These are phyloP conservation scores for Cornus florida DNA, from an alignment of 148 eudicot species.

Conservation along the genomic window DNA sequence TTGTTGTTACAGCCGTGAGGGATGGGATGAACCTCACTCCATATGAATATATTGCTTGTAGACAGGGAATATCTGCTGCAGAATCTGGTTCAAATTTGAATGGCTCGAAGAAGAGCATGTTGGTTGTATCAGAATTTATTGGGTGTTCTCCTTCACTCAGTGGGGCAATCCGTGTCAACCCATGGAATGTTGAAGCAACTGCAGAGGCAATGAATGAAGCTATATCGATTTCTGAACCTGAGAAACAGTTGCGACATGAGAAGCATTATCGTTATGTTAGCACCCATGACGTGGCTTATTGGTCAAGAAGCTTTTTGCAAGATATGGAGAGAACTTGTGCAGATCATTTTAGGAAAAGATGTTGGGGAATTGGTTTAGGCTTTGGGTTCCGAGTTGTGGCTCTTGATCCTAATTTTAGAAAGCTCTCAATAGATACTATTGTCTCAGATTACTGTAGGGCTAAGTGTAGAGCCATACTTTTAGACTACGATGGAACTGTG, in stretches of 20 bases:
- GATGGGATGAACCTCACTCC: slow-evolving; percentile 50
- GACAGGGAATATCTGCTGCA: slow-evolving; percentile 31
- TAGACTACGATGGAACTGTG: slow-evolving; percentile 47
- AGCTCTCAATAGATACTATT: slow-evolving; percentile 39
- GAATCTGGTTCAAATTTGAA: slow-evolving; percentile 23
- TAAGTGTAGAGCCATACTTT: slow-evolving; percentile 40
- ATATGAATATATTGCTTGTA: slow-evolving; percentile 43
- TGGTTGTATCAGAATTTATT: slow-evolving; percentile 46
- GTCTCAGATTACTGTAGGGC: slow-evolving; percentile 38
- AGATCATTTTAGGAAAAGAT: slow-evolving; percentile 44
- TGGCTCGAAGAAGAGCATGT: slow-evolving; percentile 42
- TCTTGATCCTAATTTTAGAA: slow-evolving; percentile 41
- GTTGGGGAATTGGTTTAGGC: slow-evolving; percentile 45
- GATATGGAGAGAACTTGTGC: slow-evolving; percentile 50
- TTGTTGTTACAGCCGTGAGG: slow-evolving; percentile 46
- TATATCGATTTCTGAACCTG: slow-evolving; percentile 30
- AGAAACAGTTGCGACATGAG: slow-evolving; percentile 42
- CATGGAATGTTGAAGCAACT: slow-evolving; percentile 51
- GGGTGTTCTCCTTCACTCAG: slow-evolving; percentile 50
- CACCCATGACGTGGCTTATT: slow-evolving; percentile 41
- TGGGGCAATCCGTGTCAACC: slow-evolving; percentile 49
- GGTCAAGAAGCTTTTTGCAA: slow-evolving; percentile 45
- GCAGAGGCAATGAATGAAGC: slow-evolving; percentile 52
- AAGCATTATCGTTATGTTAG: slow-evolving; percentile 44
- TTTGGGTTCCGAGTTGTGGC: slow-evolving; percentile 50